These are phyloP conservation scores for Acanthamoeba castellanii DNA, from an alignment of 208 protist species.

Conservation along the genomic window DNA sequence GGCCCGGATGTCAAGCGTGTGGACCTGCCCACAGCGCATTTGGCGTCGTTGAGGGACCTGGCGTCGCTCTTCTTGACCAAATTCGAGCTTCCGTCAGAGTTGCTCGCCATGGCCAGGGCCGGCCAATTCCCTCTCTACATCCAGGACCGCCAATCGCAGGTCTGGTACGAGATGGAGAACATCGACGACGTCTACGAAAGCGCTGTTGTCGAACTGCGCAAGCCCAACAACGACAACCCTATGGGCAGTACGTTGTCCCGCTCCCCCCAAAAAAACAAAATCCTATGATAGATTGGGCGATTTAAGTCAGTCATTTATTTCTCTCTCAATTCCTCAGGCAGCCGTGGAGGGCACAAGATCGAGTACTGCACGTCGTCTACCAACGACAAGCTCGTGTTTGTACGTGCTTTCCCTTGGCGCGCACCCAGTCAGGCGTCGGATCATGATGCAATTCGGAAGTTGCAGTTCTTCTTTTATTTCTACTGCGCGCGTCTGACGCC, in stretches of 20 bases:
- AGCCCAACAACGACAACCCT: neutral
- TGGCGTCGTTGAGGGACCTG: neutral
- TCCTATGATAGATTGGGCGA: too few relatives aligned
- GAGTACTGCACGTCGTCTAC: slow-evolving; percentile 33
- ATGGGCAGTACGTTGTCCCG: neutral
- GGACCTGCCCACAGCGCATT: neutral
- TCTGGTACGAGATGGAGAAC: slow-evolving; percentile 59
- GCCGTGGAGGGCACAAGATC: slow-evolving; percentile 36
- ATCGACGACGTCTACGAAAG: slow-evolving; percentile 38
- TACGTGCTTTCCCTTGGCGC: neutral
- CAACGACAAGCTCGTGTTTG: slow-evolving; percentile 52
- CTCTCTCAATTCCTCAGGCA: neutral
- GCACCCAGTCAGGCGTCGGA: neutral
- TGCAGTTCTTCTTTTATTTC: neutral
- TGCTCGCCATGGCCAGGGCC: slow-evolving; percentile 3
- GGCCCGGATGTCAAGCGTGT: slow-evolving; percentile 25
- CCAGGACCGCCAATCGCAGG: slow-evolving; percentile 19
- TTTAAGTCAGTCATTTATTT: neutral
- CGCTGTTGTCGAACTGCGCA: slow-evolving; percentile 28
- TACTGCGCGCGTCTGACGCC: neutral
- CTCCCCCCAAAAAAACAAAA: neutral
- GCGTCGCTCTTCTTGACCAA: neutral
- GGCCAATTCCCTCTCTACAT: slow-evolving; percentile 50
- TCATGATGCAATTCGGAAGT: too few relatives aligned
- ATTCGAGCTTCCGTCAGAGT: slow-evolving; percentile 28